Base-by-base conservation (phyloP, 352 stramenopile genomes). In the Phytophthora cajani region DNA sequence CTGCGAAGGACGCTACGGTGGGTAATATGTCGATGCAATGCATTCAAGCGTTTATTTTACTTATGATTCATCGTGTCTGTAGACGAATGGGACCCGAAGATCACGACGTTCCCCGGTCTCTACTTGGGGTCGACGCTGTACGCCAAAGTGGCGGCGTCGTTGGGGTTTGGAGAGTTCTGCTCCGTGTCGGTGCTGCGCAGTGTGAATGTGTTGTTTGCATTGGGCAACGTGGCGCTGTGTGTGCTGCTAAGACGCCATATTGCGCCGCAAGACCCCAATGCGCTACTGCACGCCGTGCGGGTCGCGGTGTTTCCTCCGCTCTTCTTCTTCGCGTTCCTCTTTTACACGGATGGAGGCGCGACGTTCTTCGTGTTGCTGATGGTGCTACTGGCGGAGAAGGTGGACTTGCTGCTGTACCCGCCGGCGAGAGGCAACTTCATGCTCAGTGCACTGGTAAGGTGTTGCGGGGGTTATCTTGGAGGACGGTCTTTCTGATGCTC, bases 21-120 rank as follows among this genome's bases (percentile, higher is more conserved):
- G 44, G 80, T 77, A 16, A 2, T 7, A 38, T 5, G 10, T 16
- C 7, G n/a, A 23, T 40, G n/a, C 9, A 42, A 52, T 5, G 16
- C 12, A 12, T 14, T 70, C 6, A 32, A 11, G 4, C 57, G 19
- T 19, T 46, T 54, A 16, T 52, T 59, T 27, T 56, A 11, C 30
- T 53, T 14, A 74, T 44, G 8, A 21, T 58, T 21, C 27, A 11
- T 14, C 23, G 21, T 69, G 17, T 21, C 7, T 23, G 38, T 46
- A 96, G 89, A 76, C 25, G 78, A 89, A 47, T 98, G 93, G 93
- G 88, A 98, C 49, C 76, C 89, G 10, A 98, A 98, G 78, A 98
- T 98, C 77, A 98, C 93, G 40, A 98, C 93, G 33, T 97, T 97
- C 46, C 93, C 93, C 5, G 92, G 93, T 1, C 65, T 98, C 11